phyloP scores from a whole-genome alignment of 225 moss, liverwort and hornwort species.

The Physcomitrellopsis africana region DNA sequence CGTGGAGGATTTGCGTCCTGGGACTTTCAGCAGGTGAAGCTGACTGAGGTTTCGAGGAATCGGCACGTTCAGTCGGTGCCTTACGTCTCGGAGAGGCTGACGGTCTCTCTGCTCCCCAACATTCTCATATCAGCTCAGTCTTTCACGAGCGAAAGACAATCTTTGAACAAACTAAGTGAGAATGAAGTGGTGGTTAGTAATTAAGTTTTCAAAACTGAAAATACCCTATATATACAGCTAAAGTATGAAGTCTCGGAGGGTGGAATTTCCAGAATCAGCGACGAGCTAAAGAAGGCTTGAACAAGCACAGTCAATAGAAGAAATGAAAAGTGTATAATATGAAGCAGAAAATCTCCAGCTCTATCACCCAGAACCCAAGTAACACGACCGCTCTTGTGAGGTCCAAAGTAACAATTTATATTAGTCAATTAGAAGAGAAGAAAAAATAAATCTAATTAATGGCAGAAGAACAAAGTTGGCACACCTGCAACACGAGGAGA shows the following conservation, averaged over 20 bases:
- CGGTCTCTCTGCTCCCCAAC: constrained; percentile 42
- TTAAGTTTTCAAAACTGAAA: not conserved
- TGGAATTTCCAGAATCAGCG: no score
- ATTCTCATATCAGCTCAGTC: constrained; percentile 18
- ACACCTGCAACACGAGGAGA: constrained; percentile 50
- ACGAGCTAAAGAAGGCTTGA: not conserved
- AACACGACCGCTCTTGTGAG: not conserved
- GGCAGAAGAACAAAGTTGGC: constrained; percentile 18
- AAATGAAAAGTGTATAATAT: not conserved
- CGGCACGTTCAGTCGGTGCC: constrained; percentile 27
- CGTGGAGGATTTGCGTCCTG: constrained; percentile 41
- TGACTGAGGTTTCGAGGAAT: constrained; percentile 26
- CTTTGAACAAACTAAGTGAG: not conserved
- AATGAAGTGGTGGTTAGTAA: not conserved
- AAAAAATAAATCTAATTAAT: not conserved
- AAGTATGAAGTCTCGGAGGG: no score
- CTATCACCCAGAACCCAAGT: not conserved
- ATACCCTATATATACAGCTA: not conserved
- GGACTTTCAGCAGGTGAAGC: constrained; percentile 27
- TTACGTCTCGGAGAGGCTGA: constrained; percentile 36
- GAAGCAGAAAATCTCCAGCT: not conserved
- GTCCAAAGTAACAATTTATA: not conserved
- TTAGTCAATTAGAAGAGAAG: not conserved
- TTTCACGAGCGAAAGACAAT: not conserved
- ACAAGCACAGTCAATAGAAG: not conserved